phyloP scores from a whole-genome alignment of 1,139 yeast genomes.

The Diutina rugosa region DNA sequence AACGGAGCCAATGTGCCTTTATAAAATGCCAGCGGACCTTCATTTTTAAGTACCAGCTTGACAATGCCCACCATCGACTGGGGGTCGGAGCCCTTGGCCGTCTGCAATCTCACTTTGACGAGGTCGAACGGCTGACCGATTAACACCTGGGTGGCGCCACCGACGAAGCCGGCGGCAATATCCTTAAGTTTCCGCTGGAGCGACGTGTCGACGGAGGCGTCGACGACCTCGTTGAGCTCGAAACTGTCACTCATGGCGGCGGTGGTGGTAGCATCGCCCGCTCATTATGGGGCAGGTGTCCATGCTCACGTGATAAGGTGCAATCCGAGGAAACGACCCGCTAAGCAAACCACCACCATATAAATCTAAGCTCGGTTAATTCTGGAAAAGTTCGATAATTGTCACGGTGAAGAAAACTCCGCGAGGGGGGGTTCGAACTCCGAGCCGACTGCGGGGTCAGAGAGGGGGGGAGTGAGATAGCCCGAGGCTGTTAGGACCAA shows the following conservation, averaged over 20 bases:
- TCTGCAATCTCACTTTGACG: constrained; percentile 54
- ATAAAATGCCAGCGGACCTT: constrained; percentile 48
- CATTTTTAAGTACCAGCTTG: constrained; percentile 40
- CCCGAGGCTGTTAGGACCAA: not conserved
- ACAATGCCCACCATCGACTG: constrained; percentile 32
- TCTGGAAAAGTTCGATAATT: no score
- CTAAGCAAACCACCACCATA: not conserved
- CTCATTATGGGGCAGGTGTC: not conserved
- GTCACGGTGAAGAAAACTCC: not conserved
- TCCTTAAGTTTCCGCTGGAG: constrained; percentile 47
- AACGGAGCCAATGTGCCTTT: constrained; percentile 39
- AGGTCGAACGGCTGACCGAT: constrained; percentile 69
- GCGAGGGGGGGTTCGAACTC: not conserved
- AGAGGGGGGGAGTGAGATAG: not conserved
- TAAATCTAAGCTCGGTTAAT: no score
- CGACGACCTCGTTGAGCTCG: not conserved
- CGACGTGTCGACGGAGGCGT: constrained; percentile 30
- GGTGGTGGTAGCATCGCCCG: not conserved
- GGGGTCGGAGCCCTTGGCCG: constrained; percentile 18
- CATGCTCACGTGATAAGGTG: not conserved
- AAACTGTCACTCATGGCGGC: not conserved
- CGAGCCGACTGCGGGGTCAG: not conserved
- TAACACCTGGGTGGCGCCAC: constrained; percentile 56
- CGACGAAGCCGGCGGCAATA: constrained; percentile 37
- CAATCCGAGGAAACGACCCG: not conserved